Base-by-base conservation (phyloP, 2,329 filamentous ascomycete genomes). In the Lecanicillium sp. region DNA sequence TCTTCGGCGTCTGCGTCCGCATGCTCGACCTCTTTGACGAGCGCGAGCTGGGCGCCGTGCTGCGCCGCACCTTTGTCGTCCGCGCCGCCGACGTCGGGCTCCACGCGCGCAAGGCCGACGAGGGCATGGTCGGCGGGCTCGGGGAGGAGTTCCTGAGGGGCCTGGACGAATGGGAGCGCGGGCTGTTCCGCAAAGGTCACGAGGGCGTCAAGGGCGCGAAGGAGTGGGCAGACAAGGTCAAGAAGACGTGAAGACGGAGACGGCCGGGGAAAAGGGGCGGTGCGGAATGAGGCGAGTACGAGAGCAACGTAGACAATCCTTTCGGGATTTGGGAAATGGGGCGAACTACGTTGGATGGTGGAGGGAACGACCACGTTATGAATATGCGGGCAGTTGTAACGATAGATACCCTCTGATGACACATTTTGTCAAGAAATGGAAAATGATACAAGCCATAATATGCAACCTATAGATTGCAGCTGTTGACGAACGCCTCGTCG, bases 11-110 rank as follows among this genome's bases (percentile, higher is more conserved):
- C 4, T 89, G 87, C 3, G 84, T 87, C 37, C 79, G 88, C 44
- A 90, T 96, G 67, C 73, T 97, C 52, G 90, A 96, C 51, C 68
- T 98, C 1, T 95, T 95, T 53, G 90, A 96, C 50, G 90, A 95
- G 64, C 64, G 65, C 37, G 79, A 81, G 51, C 83, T 96, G 48
- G 87, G 89, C 48, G 78, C 87, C 54, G 81, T 93, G 17, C 64
- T 91, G 56, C 75, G 79, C 48, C 75, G 85, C 71, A 90, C 88
- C 0, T 97, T 94, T 67, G 88, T 90, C 55, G 76, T 79, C 42
- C 77, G 93, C 40, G 87, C 90, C 1, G 77, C 81, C 2, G 88
- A 94, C 53, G 87, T 97, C 43, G 87, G 87, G 5, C 80, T 97
- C 61, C 88, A 95, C 62, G 91, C 90, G 2, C 82, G 90, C 56